Base-by-base conservation (phyloP, 192 early-diverging fungal species). In the Linnemannia elongata region DNA sequence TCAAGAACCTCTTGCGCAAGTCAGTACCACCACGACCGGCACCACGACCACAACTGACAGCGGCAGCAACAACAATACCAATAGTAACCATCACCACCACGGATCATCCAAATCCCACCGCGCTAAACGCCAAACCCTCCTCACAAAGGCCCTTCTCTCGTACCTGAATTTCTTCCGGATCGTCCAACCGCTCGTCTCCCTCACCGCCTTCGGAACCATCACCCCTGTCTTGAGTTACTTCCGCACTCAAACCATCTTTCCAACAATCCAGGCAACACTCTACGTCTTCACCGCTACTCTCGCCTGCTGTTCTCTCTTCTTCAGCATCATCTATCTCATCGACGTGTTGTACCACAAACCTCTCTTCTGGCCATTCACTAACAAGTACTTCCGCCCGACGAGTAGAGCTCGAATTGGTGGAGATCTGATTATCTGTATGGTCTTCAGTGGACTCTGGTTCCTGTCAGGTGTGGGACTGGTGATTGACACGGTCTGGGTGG, bases 371-470 rank as follows among this genome's bases (percentile, higher is more conserved):
- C 85, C 85, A 13, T 87, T 87, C 15, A 87, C 79, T 9, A 73
- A 87, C 66, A 69, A 63, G 60, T 76, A 87, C 70, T 81, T 87
- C 72, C 79, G 85, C 33, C 71, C 63, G 20, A 81, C 85, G 1
- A 81, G 79, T 36, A 77, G 47, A 33, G 85, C 80, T 7, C 69
- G 85, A 49, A 87, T 87, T 24, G 85, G 85, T 1, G 85, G 79
- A 1, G 85, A 87, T 71, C 47, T 87, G 76, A 81, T 87, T 6
- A 72, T 87, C 57, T 87, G 79, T 49, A 87, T 87, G 79, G 71
- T 81, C 49, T 87, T 87, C 63, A 78, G 85, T 69, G 85, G 85
- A 33, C 63, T 81, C 5, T 87, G 85, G 85, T 87, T 87, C 79
- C 57, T 87, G 39, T 73, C 85, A 2, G 18, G 81, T 10, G 52